Percentiles rank a stretch among this genome's conserved stretches.
These are phyloP conservation scores for Ogataea parapolymorpha DNA, from an alignment of 805 yeast species.

Conservation along the genomic window DNA sequence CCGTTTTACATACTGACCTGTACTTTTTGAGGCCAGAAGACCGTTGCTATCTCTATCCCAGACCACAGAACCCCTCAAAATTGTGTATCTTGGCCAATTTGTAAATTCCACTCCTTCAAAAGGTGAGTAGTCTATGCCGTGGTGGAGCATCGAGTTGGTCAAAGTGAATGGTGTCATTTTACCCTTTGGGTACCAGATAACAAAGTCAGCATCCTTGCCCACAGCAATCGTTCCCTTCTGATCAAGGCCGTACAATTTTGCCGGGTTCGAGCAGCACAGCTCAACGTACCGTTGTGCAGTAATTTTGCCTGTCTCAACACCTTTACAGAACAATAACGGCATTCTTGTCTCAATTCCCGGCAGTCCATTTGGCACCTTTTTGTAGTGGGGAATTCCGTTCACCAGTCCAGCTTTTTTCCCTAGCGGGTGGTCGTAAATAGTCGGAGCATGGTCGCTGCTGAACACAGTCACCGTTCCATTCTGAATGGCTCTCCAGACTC, in stretches of 20 bases:
- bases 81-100: slow-evolving; percentile 47
- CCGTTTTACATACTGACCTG: slow-evolving; percentile 30
- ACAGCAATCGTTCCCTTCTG: slow-evolving; percentile 42
- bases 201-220: slow-evolving; percentile 48
- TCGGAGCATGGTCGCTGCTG: slow-evolving; percentile 47
- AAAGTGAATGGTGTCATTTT: slow-evolving; percentile 27
- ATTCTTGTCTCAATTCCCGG: slow-evolving; percentile 49
- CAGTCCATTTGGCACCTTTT: slow-evolving; percentile 45
- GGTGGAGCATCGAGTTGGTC: slow-evolving; percentile 33
- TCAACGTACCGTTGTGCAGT: slow-evolving; percentile 43
- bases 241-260: slow-evolving; percentile 42
- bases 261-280: slow-evolving; percentile 43
- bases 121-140: slow-evolving; percentile 39
- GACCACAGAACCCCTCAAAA: slow-evolving; percentile 36
- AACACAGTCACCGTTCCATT: slow-evolving; percentile 48
- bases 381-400: slow-evolving; percentile 40
- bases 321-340: slow-evolving; percentile 42
- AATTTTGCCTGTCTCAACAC: slow-evolving; percentile 40
- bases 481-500: slow-evolving; percentile 43
- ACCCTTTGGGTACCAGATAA: slow-evolving; percentile 44
- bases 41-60: slow-evolving; percentile 32
- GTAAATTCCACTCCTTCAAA: slow-evolving; percentile 38
- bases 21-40: slow-evolving; percentile 15
- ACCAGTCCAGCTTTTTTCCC: slow-evolving; percentile 43
- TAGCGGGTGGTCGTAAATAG: slow-evolving; percentile 37